Base-by-base conservation (phyloP, 1,284 basidiomycete genomes). In the Waitea zeae region DNA sequence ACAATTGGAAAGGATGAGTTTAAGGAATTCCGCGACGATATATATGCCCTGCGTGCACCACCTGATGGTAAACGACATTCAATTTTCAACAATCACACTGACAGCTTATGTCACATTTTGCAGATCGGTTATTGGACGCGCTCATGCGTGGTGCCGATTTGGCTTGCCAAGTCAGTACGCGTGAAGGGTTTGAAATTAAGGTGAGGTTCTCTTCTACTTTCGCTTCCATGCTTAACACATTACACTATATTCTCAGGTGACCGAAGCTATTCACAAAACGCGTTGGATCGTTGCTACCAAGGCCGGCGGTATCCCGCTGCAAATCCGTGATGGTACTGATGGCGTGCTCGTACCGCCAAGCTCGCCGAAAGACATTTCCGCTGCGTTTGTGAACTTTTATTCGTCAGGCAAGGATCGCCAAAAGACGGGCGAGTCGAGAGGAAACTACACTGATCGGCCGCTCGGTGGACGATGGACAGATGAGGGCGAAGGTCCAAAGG, bases 61-160 rank as follows among this genome's bases (percentile, higher is more conserved):
- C 24, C 35, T 5, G 35, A 36, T 18, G 35, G 35, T 36, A 17
- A n/a, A n/a, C n/a, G n/a, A n/a, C n/a, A n/a, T n/a, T n/a, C n/a
- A n/a, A n/a, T 29, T n/a, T 29, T 30, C 9, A 9, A 5, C 12
- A 9, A 17, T 20, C 27, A 5, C 24, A 26, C 24, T n/a, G 24
- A n/a, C n/a, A 26, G 20, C 33, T n/a, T 13, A 13, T 26, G 17
- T 26, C 17, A 13, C 26, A 12, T 13, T 7, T 11, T 14, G 17
- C 30, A 36, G 35, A 36, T 20, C 28, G 35, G 6, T 20, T 36
- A 3, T 29, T 36, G 9, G 35, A 36, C 29, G 35, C 35, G 3
- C 19, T 36, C n/a, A 36, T 36, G 35, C 35, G 35, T 20, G 35
- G 35, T 7, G 35, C 35, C n/a, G 35, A 36, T 20, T n/a, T 36